Conservation (phyloP, 2,329 filamentous ascomycete species). For the Coleophoma crateriformis region DNA sequence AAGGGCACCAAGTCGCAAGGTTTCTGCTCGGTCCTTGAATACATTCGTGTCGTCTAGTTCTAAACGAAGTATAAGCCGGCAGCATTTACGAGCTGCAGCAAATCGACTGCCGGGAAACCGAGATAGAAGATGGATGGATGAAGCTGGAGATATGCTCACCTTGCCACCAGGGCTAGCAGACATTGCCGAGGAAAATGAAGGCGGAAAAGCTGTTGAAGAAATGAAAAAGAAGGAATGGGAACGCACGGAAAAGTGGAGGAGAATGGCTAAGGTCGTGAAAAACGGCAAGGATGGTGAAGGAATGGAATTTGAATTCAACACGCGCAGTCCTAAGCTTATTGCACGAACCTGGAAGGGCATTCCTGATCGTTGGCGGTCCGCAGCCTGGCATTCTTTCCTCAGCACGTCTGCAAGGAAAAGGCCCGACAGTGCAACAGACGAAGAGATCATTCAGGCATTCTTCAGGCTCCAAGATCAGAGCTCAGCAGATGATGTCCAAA, state of each 20-base stretch:
- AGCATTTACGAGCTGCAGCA: slow-evolving; percentile 46
- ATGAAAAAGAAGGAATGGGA: slow-evolving; percentile 58
- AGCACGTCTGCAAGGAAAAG: slow-evolving; percentile 66
- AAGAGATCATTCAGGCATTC: slow-evolving; percentile 67
- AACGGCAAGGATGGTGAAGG: slow-evolving; percentile 47
- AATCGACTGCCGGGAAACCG: slow-evolving; percentile 57
- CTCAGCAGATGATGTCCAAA: slow-evolving; percentile 90
- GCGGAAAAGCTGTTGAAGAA: slow-evolving; percentile 45
- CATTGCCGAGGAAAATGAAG: slow-evolving; percentile 48
- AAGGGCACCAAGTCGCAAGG: slow-evolving; percentile 45
- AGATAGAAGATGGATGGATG: slow-evolving; percentile 56
- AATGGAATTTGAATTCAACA: slow-evolving; percentile 74
- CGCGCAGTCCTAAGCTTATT: slow-evolving; percentile 75
- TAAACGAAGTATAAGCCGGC: slow-evolving; percentile 43
- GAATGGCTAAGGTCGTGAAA: slow-evolving; percentile 55
- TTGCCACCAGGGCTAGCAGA: slow-evolving; percentile 51
- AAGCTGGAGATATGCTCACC: slow-evolving; percentile 63
- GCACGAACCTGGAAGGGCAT: slow-evolving; percentile 97
- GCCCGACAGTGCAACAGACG: slow-evolving; percentile 57
- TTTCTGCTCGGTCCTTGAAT: slow-evolving; percentile 52
- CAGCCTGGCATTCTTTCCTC: slow-evolving; percentile 94
- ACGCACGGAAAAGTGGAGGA: slow-evolving; percentile 62
- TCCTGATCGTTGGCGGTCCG: slow-evolving; percentile 87
- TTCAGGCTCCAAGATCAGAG: slow-evolving; percentile 65
- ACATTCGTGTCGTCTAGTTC: slow-evolving; percentile 35